phyloP scores from a whole-genome alignment of 108 stramenopile species.

The Asterionellopsis glacialis region DNA sequence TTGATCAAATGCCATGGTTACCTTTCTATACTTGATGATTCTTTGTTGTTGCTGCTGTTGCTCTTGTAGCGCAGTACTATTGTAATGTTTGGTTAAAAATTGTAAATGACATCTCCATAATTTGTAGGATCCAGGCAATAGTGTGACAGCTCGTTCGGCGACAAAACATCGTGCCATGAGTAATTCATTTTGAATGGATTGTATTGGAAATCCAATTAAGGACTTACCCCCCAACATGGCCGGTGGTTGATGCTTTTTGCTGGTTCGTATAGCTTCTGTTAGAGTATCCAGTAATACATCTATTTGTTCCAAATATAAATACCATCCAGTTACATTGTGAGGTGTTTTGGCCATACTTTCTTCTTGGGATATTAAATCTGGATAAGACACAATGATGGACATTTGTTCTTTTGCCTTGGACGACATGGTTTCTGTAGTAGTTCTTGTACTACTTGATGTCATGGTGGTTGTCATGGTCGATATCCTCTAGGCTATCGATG shows the following conservation, averaged over 20 bases:
- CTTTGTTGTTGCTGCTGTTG: not conserved
- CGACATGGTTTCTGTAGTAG: not conserved
- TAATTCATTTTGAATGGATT: slow-evolving; percentile 5
- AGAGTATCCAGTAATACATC: slow-evolving; percentile 42
- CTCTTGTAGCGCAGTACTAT: not conserved
- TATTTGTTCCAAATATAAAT: slow-evolving; percentile 67
- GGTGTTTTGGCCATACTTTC: slow-evolving; percentile 33
- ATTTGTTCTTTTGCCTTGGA: not conserved
- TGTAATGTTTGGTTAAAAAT: slow-evolving; percentile 26
- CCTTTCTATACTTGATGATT: slow-evolving; percentile 12
- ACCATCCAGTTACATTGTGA: slow-evolving; percentile 82
- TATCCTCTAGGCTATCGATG: too few relatives aligned
- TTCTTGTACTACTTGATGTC: too few relatives aligned
- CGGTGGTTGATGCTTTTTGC: slow-evolving; percentile 2
- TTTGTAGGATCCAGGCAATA: slow-evolving; percentile 94
- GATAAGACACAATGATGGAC: slow-evolving; percentile 3
- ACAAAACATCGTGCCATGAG: slow-evolving; percentile 20
- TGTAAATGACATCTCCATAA: slow-evolving; percentile 90
- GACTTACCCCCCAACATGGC: not conserved
- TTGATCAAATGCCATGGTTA: slow-evolving; percentile 59
- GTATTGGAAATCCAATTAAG: not conserved
- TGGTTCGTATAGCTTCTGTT: not conserved
- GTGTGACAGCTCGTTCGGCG: slow-evolving; percentile 75
- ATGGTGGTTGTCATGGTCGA: too few relatives aligned
- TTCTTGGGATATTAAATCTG: slow-evolving; percentile 3